Base-by-base conservation (phyloP, 2,329 filamentous ascomycete genomes). In the Onygenales sp. region DNA sequence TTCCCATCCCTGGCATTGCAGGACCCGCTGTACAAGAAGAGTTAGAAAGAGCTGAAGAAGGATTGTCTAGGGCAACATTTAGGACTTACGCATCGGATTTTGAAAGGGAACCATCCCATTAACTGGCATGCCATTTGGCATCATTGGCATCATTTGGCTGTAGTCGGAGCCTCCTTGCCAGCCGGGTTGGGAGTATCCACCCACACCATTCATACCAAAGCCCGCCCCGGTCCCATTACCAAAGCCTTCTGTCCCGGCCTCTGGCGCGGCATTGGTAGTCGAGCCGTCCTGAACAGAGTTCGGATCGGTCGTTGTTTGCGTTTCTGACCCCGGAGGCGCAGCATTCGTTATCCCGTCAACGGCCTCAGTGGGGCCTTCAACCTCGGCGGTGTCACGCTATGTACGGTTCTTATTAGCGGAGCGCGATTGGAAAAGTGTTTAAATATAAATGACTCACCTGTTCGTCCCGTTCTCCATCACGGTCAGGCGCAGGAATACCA, bases 51-150 rank as follows among this genome's bases (percentile, higher is more conserved):
- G 4, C 4, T 13, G 3, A 2, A 21, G 21, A 14, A 21, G 17
- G 39, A 37, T 11, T 13, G 6, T 3, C 33, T 48, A 27, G 14
- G 21, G 14, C 14, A 34, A 8, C 21, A 47, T 77, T 10, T 32
- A 4, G 17, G 9, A 27, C 87, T 67, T 81, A 96, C 91, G 87
- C 87, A 96, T 95, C 83, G 92, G 89, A 51, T 86, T 86, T 80
- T 70, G 86, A 79, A 86, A 89, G 80, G 70, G 68, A 54, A 67
- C 65, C 68, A 74, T 70, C 51, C 66, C 64, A 56, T 49, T 49
- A 13, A 53, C 71, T 56, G 65, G 62, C 71, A 77, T 75, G 56
- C 69, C 72, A 61, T 75, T 77, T 40, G 67, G 64, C 73, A 77
- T 75, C 59, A 76, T 76, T 51, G 88, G 85, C 83, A 91, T 88